phyloP scores from a whole-genome alignment of 2,329 filamentous ascomycete genomes.

The Epicoccum nigrum region DNA sequence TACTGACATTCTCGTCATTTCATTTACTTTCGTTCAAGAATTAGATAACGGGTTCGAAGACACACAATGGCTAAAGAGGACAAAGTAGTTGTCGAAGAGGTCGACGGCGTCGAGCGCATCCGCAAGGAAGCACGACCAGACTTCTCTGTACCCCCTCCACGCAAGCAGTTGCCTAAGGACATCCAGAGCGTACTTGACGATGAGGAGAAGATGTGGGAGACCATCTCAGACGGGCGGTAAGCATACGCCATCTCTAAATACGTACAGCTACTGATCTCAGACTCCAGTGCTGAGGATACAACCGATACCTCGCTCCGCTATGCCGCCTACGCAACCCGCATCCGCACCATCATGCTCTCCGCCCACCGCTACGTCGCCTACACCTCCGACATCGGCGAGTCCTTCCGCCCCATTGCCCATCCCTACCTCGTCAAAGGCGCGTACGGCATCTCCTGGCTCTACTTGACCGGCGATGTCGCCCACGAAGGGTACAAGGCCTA shows the following conservation, averaged over 20 bases:
- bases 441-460: conserved; percentile 91
- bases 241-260: conserved; percentile 35
- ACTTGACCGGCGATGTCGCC: conserved; percentile 85
- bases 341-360: conserved; percentile 84
- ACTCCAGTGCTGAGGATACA: conserved; percentile 72
- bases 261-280: not conserved
- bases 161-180: conserved; percentile 59
- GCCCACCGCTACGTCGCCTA: conserved; percentile 97
- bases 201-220: conserved; percentile 73
- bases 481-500: conserved; percentile 98
- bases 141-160: conserved; percentile 55
- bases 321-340: conserved; percentile 85
- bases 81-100: conserved; percentile 28
- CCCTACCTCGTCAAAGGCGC: conserved; percentile 80
- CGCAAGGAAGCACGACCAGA: conserved; percentile 54
- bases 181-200: conserved; percentile 63
- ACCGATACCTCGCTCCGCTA: conserved; percentile 88
- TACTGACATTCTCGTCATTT: too few species aligned
- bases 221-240: conserved; percentile 79
- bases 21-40: too few species aligned
- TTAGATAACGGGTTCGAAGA: too few species aligned
- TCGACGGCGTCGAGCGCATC: conserved; percentile 50
- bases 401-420: conserved; percentile 90
- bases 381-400: conserved; percentile 94
- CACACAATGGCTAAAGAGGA: conserved; percentile 48